A percentile compares a stretch with the other conserved stretches of the same genome.
phyloP scores from a whole-genome alignment of 2,329 filamentous ascomycete genomes.

The Plenodomus biglobosus region DNA sequence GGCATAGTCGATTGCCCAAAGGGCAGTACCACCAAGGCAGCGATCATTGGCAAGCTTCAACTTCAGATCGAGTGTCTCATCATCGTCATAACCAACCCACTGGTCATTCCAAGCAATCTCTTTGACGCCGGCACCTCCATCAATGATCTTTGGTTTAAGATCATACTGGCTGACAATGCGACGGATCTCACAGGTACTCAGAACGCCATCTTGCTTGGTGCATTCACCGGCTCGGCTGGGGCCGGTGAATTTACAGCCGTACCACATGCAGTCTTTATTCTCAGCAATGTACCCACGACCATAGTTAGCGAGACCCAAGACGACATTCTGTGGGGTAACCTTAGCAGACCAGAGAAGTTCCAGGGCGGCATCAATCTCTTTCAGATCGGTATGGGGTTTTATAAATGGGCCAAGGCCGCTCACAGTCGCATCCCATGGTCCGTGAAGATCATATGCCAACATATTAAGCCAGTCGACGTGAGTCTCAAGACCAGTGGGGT shows the following conservation, averaged over 20 bases:
- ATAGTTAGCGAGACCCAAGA: constrained; percentile 53
- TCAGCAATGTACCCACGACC: constrained; percentile 40
- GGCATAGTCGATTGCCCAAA: constrained; percentile 26
- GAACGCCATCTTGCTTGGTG: constrained; percentile 34
- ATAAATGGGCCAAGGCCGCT: constrained; percentile 36
- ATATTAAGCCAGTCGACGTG: constrained; percentile 49
- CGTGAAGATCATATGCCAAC: constrained; percentile 53
- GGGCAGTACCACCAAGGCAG: constrained; percentile 28
- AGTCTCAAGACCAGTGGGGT: constrained; percentile 24
- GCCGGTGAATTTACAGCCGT: constrained; percentile 24
- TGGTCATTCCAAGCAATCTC: constrained; percentile 41
- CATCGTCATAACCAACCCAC: constrained; percentile 48
- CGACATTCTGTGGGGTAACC: constrained; percentile 47
- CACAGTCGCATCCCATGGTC: constrained; percentile 13
- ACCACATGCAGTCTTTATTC: constrained; percentile 18
- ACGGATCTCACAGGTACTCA: constrained; percentile 44
- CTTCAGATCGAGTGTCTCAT: constrained; percentile 27
- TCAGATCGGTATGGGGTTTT: constrained; percentile 51
- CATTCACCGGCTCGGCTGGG: constrained; percentile 22
- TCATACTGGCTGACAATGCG: constrained; percentile 26
- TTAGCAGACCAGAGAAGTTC: constrained; percentile 53
- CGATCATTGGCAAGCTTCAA: constrained; percentile 21
- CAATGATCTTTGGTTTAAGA: constrained; percentile 22
- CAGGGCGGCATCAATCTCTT: constrained; percentile 48
- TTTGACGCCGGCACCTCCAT: constrained; percentile 38